phyloP scores from a whole-genome alignment of 169 alveolate species.

The Plasmodium sp. region DNA sequence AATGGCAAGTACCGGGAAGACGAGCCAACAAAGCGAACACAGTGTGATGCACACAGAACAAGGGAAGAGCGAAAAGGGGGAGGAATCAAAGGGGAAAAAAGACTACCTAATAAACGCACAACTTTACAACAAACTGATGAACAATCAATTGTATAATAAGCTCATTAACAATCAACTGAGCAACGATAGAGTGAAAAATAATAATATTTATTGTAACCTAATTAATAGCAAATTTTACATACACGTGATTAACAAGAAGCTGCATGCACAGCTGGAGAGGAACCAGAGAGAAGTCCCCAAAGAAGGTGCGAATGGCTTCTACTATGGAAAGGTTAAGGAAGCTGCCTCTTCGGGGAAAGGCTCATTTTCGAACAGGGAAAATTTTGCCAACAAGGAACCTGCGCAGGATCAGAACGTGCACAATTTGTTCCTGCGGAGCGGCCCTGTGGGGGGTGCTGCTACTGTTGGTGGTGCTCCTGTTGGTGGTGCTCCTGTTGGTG shows the following conservation, averaged over 20 bases:
- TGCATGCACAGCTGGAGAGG: neutral
- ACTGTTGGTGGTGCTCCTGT: neutral
- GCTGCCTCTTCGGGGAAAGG: neutral
- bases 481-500: neutral
- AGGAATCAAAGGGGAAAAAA: neutral
- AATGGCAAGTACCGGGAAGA: neutral
- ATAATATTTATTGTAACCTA: neutral
- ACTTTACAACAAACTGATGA: constrained; percentile 3
- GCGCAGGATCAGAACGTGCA: neutral
- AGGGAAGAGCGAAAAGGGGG: neutral
- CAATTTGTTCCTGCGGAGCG: neutral
- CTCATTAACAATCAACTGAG: constrained; percentile 8
- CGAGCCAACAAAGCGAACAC: neutral
- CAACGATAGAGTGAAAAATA: neutral
- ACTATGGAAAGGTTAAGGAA: neutral
- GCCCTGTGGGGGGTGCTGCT: neutral
- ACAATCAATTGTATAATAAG: constrained; percentile 2
- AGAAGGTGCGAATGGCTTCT: neutral
- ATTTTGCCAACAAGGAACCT: neutral
- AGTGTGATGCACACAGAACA: neutral
- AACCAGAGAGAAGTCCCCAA: neutral
- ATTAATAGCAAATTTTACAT: constrained; percentile 15
- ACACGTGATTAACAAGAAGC: neutral
- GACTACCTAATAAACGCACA: constrained; percentile 6
- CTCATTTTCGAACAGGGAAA: neutral